Conservation (phyloP, 2,329 filamentous ascomycete genomes). For the Fusarium anthophilum region DNA sequence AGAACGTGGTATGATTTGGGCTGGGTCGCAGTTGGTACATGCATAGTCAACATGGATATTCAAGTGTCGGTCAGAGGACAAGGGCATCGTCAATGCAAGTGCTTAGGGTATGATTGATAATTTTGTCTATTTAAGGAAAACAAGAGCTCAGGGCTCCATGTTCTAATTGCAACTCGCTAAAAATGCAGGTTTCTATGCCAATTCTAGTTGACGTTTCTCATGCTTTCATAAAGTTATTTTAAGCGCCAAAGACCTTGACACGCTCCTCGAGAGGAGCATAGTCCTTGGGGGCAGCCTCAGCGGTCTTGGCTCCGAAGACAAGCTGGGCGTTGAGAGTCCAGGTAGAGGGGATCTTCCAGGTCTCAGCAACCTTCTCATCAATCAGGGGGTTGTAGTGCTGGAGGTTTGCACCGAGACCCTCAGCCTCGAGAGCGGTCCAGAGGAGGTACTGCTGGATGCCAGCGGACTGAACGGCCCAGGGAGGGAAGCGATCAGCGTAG, state of each 20-base stretch:
- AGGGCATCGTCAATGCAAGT: background rate
- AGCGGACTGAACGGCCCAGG: slow-evolving; percentile 78
- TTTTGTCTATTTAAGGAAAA: background rate
- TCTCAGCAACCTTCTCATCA: slow-evolving; percentile 72
- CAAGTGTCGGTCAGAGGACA: background rate
- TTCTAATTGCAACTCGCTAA: slow-evolving; percentile 24
- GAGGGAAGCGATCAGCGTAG: slow-evolving; percentile 83
- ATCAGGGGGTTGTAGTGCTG: slow-evolving; percentile 95
- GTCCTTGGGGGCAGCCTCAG: slow-evolving; percentile 68
- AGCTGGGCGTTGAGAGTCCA: slow-evolving; percentile 87
- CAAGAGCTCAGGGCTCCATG: background rate
- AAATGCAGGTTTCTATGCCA: slow-evolving; percentile 9
- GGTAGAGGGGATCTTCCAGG: slow-evolving; percentile 75
- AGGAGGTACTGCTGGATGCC: slow-evolving; percentile 82
- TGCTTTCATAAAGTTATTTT: slow-evolving; percentile 29
- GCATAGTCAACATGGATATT: background rate
- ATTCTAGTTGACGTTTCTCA: slow-evolving; percentile 1
- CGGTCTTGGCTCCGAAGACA: slow-evolving; percentile 77
- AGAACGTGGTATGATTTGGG: background rate
- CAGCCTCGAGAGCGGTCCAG: slow-evolving; percentile 84
- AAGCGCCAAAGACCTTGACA: slow-evolving; percentile 71
- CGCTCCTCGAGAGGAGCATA: slow-evolving; percentile 72
- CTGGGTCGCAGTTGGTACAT: background rate
- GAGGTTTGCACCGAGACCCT: slow-evolving; percentile 87
- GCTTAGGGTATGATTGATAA: background rate